These are phyloP conservation scores for Alternaria sp. DNA, from an alignment of 2,329 filamentous ascomycete species.

Conservation along the genomic window DNA sequence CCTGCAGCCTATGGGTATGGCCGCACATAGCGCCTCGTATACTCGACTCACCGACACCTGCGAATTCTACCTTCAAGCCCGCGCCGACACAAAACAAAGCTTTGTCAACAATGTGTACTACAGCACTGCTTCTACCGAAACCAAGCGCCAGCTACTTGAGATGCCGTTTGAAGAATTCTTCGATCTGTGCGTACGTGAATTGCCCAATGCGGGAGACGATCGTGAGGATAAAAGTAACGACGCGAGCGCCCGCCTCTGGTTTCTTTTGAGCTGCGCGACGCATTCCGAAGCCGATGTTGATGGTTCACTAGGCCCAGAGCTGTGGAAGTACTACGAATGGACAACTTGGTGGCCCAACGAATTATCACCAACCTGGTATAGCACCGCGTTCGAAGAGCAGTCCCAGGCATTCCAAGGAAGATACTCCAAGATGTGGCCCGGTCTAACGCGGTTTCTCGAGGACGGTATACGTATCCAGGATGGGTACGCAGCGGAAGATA, in stretches of 20 bases:
- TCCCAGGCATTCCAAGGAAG: too few species aligned
- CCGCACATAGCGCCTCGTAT: not conserved
- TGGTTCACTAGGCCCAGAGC: not conserved
- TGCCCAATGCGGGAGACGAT: not conserved
- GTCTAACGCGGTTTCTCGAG: not conserved
- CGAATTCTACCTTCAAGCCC: not conserved
- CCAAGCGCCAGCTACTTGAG: not conserved
- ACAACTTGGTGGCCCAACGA: not conserved
- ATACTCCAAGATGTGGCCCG: not conserved
- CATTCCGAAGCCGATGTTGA: not conserved
- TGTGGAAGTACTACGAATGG: not conserved
- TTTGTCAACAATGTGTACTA: too few species aligned
- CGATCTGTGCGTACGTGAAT: not conserved
- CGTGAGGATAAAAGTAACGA: not conserved
- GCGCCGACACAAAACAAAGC: not conserved
- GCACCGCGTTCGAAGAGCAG: too few species aligned
- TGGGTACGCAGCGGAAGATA: not conserved
- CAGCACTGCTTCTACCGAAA: not conserved
- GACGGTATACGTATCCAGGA: not conserved
- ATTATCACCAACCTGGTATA: too few species aligned
- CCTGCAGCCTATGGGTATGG: not conserved
- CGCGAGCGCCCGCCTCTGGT: not conserved
- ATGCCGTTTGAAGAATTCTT: not conserved
- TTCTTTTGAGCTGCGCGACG: not conserved
- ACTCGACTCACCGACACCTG: not conserved